Evolutionary conservation across 257 asterid species (phyloP), one percentile per base, ranked within the genome.

Genomic region (Solanum microdontum): DNA sequence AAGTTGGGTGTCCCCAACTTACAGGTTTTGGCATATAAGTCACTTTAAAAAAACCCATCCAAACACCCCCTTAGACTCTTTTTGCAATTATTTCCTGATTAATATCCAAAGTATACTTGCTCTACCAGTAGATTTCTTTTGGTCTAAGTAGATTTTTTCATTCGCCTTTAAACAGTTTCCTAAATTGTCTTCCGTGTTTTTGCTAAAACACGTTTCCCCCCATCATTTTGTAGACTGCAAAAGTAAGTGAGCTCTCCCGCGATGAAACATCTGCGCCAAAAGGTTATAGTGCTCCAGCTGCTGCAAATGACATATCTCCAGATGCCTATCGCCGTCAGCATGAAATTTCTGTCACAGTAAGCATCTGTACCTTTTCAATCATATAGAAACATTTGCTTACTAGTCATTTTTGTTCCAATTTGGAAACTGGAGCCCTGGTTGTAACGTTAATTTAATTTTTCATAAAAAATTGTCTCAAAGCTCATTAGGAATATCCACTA

Each of bases 281-380:
- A 82, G 93, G 92, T 55, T 37, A 86, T 89, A 39, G 87, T 34
- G 84, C 91, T 51, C 86, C 92, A 72, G 84, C 72, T 64, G 92
- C 88, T 40, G 97, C 92, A 30, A 92, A 87, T 88, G 90, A 88
- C 72, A 13, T 92, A 87, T 93, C 98, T 6, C 92, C 94, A 0
- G 99, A 96, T 77, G 88, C 95, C 13, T 97, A 95, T 90, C 92
- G 98, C 28, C 92, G 88, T 23, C 92, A 80, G 87, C 99, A 97
- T 91, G 99, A 97, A 91, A 96, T 97, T 87, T 87, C 96, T 70
- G 98, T 97, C 26, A 87, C 94, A 4, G 99, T 96, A 91, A 92
- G 98, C 82, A 83, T 87, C 89, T 87, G 2, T 73, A 88, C 45
- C 19, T 14, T 80, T 69, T 55, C 73, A 33, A 45, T 82, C 64